Conservation (phyloP, 2,329 filamentous ascomycete species). For the Penicillium frequentans region DNA sequence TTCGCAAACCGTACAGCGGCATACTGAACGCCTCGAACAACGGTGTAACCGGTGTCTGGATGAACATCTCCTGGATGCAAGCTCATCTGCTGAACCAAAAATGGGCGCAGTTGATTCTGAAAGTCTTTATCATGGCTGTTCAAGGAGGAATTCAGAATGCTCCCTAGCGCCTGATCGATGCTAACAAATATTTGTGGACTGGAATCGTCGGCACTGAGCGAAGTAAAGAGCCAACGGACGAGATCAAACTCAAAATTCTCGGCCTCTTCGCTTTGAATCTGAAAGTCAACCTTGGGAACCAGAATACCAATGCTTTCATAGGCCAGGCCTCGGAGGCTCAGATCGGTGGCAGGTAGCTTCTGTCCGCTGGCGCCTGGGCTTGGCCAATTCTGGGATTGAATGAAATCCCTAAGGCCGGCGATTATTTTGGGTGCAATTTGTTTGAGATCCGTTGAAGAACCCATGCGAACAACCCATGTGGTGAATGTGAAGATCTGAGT, state of each 20-base stretch:
- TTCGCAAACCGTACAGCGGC: constrained; percentile 88
- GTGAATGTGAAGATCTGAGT: constrained; percentile 82
- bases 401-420: constrained; percentile 67
- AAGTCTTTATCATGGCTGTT: constrained; percentile 45
- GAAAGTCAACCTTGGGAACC: constrained; percentile 51
- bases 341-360: constrained; percentile 59
- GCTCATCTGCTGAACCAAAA: constrained; percentile 70
- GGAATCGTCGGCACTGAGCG: constrained; percentile 75
- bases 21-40: constrained; percentile 74
- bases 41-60: constrained; percentile 38
- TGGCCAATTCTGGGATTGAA: constrained; percentile 83
- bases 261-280: constrained; percentile 28
- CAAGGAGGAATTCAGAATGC: constrained; percentile 63
- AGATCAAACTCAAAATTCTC: constrained; percentile 51
- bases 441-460: constrained; percentile 60
- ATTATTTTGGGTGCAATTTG: constrained; percentile 69
- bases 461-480: constrained; percentile 80
- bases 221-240: constrained; percentile 78
- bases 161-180: constrained; percentile 85
- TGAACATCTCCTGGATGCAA: constrained; percentile 45
- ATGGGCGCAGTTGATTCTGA: constrained; percentile 48
- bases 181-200: constrained; percentile 75
- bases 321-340: constrained; percentile 71
- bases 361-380: constrained; percentile 53
- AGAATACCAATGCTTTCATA: constrained; percentile 91